Base-by-base conservation (phyloP, 305 asterid genomes). In the Petunia hybrid region DNA sequence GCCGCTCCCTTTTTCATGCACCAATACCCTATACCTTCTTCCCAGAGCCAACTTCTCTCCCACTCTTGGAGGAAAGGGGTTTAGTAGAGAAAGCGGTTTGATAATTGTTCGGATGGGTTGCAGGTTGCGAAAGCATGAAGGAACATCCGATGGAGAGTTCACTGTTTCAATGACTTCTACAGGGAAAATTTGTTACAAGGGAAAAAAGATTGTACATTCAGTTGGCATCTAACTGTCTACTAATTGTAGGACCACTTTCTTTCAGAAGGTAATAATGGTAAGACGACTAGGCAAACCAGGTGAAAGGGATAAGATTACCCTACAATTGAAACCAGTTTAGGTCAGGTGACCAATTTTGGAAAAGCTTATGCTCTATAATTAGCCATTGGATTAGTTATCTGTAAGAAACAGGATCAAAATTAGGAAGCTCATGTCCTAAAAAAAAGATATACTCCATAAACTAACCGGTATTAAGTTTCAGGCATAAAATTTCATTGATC, bases 71-170 rank as follows among this genome's bases (percentile, higher is more conserved):
- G 55, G 56, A 68, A 68, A 68, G 76, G 56, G 45, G 45, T 42
- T 42, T n/a, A 42, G 39, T 7, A n/a, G n/a, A 68, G 56, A 68
- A 68, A 38, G 39, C n/a, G 39, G 39, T n/a, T n/a, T 68, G 38
- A 39, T 41, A 68, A 8, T 42, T 68, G 76, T 22, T 16, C 55
- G 76, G 39, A 68, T n/a, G 76, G 55, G n/a, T 68, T 40, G 55
- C 12, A 67, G 75, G n/a, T 42, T 68, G 31, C 39, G n/a, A 51
- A 73, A 74, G 45, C 31, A 22, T 48, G 64, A 74, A 51, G 78
- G 46, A 51, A 73, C 78, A 51, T 51, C 78, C 51, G 78, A 51
- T 14, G 48, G 63, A 53, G 78, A 14, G 78, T 74, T 36, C 78
- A 74, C 2, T 36, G 78, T 74, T 74, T 51, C 45, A 74, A 38